Percentiles rank a stretch among this genome's conserved stretches.
These are phyloP conservation scores for Polygonum aviculare DNA, from an alignment of 148 eudicot genomes.

Conservation along the genomic window DNA sequence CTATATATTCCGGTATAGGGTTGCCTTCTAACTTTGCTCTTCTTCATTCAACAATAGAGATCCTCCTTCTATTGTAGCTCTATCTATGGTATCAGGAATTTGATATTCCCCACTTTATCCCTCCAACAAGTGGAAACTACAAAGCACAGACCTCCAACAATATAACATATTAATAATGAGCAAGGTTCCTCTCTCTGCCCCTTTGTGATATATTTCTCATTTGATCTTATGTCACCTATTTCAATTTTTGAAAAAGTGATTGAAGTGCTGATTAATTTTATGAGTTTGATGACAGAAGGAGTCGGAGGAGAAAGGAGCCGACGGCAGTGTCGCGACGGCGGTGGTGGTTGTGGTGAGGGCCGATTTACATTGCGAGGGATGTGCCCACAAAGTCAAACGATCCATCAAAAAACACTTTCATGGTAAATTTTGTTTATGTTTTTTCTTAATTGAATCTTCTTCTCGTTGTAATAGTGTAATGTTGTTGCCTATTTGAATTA, in stretches of 20 bases:
- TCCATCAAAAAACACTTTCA: constrained; percentile 33
- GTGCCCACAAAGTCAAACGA: constrained; percentile 70
- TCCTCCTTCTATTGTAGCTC: background rate
- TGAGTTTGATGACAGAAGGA: background rate
- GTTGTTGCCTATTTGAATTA: too few relatives aligned
- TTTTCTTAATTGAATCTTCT: too few relatives aligned
- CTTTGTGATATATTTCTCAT: background rate
- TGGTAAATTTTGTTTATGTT: constrained; percentile 21
- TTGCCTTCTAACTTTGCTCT: background rate
- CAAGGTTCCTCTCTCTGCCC: background rate
- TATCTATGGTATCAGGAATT: background rate
- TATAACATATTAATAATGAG: background rate
- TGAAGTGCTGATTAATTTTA: background rate
- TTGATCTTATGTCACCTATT: background rate
- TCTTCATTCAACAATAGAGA: background rate
- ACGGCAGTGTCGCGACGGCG: background rate
- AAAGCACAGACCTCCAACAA: background rate
- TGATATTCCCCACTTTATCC: background rate
- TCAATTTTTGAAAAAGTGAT: background rate
- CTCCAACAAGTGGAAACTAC: background rate
- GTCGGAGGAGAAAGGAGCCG: background rate
- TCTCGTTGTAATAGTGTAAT: background rate
- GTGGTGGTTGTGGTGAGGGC: constrained; percentile 49
- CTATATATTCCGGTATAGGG: too few relatives aligned
- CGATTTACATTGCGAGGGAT: constrained; percentile 94